Evolutionary conservation across 352 stramenopile species (phyloP).

Genomic region (Stramenopiles sp.): DNA sequence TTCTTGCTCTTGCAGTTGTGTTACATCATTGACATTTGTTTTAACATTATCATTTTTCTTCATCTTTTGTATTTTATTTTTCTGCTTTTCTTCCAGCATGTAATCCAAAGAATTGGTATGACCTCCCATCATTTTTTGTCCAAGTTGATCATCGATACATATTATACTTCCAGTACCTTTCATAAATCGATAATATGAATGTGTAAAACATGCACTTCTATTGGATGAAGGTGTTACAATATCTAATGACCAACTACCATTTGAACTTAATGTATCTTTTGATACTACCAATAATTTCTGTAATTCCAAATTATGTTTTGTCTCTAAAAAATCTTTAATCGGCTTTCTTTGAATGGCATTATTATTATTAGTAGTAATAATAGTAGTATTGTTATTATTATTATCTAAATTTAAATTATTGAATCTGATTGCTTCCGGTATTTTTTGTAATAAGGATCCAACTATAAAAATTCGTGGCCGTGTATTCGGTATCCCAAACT

Average conservation of each 20-base stretch:
- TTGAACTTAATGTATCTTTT: constrained; percentile 23
- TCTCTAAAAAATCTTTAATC: background rate
- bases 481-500: constrained; percentile 22
- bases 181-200: constrained; percentile 34
- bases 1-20: background rate
- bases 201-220: constrained; percentile 31
- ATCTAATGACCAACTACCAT: constrained; percentile 37
- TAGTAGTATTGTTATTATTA: background rate
- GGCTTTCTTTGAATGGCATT: background rate
- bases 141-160: constrained; percentile 10
- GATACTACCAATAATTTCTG: constrained; percentile 10
- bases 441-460: constrained; percentile 9
- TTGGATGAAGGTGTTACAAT: constrained; percentile 28
- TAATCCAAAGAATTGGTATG: background rate
- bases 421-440: too few relatives aligned
- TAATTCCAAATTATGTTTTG: background rate
- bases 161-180: constrained; percentile 35
- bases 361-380: background rate
- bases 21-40: background rate
- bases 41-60: background rate
- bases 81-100: background rate
- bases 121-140: background rate
- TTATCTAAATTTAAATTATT: too few relatives aligned
- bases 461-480: constrained; percentile 19
- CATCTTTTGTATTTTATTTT: background rate